Evolutionary conservation across 208 protist genomes (phyloP).

Genomic region (Trypanosoma cruzi): DNA sequence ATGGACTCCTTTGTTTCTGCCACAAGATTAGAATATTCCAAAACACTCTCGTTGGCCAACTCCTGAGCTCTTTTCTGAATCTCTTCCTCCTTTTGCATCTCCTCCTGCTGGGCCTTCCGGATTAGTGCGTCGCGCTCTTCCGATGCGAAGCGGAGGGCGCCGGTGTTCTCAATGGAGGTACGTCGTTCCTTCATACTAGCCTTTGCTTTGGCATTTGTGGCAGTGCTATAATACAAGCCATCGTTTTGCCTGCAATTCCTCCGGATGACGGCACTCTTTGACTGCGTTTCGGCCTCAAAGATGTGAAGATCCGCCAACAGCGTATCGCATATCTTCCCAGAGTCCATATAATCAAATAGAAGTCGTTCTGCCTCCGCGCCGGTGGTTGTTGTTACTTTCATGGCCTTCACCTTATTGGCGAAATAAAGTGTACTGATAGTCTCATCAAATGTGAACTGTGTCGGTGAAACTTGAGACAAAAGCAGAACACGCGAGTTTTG

Average conservation of each 20-base stretch:
- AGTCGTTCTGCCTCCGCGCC: constrained; percentile 35
- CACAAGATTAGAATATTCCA: constrained; percentile 37
- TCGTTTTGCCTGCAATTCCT: constrained; percentile 45
- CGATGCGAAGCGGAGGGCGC: constrained; percentile 45
- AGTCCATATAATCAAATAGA: constrained; percentile 45
- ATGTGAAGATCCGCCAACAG: constrained; percentile 42
- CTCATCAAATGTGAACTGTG: constrained; percentile 38
- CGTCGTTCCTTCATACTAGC: constrained; percentile 41
- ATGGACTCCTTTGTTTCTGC: constrained; percentile 49
- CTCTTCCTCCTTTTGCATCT: constrained; percentile 29
- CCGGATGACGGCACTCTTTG: constrained; percentile 53
- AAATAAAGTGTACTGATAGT: constrained; percentile 53
- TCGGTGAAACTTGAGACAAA: constrained; percentile 44
- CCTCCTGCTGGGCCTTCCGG: constrained; percentile 43
- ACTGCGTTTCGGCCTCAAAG: constrained; percentile 47
- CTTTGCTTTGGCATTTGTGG: constrained; percentile 34
- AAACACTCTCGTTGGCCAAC: constrained; percentile 35
- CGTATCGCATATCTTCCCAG: constrained; percentile 24
- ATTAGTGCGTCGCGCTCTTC: constrained; percentile 51
- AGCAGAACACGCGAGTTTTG: constrained; percentile 48
- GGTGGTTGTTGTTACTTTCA: constrained; percentile 43
- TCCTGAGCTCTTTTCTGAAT: constrained; percentile 39
- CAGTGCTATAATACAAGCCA: constrained; percentile 60
- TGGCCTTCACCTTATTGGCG: constrained; percentile 54
- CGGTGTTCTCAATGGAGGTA: constrained; percentile 36